phyloP scores from a whole-genome alignment of 805 yeast genomes.

The Saturnispora mendoncae region DNA sequence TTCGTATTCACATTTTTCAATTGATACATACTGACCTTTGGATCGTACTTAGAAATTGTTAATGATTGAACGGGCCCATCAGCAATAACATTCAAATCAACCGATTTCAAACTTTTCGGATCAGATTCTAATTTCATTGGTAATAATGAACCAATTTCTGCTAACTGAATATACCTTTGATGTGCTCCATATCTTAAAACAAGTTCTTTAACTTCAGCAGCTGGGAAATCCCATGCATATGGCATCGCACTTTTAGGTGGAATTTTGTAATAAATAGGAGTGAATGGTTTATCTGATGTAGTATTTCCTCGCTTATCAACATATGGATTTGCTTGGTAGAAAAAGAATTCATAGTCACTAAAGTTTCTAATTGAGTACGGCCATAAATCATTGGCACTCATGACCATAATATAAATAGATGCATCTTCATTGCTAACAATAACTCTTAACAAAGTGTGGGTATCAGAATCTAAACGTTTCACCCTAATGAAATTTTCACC shows the following conservation, averaged over 20 bases:
- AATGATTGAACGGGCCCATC: slow-evolving; percentile 93
- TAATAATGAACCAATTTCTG: slow-evolving; percentile 84
- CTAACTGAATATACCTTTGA: slow-evolving; percentile 72
- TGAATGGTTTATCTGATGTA: slow-evolving; percentile 47
- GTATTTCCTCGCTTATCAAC: slow-evolving; percentile 57
- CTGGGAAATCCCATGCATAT: slow-evolving; percentile 95
- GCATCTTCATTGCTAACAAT: slow-evolving; percentile 75
- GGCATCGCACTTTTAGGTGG: slow-evolving; percentile 96
- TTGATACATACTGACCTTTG: slow-evolving; percentile 67
- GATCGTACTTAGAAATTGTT: slow-evolving; percentile 74
- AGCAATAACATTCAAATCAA: slow-evolving; percentile 86
- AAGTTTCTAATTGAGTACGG: slow-evolving; percentile 89
- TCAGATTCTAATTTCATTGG: slow-evolving; percentile 57
- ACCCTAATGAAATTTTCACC: slow-evolving; percentile 76
- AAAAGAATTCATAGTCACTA: slow-evolving; percentile 74
- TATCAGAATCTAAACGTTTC: slow-evolving; percentile 44
- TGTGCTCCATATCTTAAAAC: slow-evolving; percentile 62
- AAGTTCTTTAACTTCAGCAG: slow-evolving; percentile 76
- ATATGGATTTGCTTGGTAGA: slow-evolving; percentile 79
- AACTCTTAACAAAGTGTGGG: slow-evolving; percentile 62
- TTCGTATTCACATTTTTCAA: slow-evolving; percentile 30
- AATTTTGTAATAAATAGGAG: slow-evolving; percentile 70
- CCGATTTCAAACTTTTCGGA: slow-evolving; percentile 33
- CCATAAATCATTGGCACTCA: slow-evolving; percentile 73
- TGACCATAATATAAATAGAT: slow-evolving; percentile 66